phyloP scores from a whole-genome alignment of 768 basidiomycete genomes.

The Suillus lakei region DNA sequence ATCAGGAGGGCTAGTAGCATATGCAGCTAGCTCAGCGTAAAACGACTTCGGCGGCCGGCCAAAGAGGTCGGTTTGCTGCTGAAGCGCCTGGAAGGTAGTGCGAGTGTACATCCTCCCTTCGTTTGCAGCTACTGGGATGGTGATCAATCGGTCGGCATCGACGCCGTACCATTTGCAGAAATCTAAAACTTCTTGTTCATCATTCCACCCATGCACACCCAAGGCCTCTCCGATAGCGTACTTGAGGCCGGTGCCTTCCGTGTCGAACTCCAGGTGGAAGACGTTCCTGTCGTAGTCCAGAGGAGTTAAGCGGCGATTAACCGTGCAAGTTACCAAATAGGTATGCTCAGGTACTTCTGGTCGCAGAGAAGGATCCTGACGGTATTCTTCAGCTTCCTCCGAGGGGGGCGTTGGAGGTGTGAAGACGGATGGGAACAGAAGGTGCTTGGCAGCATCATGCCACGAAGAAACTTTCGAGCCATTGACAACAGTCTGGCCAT shows the following conservation, averaged over 20 bases:
- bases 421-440: constrained; percentile 87
- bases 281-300: constrained; percentile 97
- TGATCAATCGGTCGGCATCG: constrained; percentile 77
- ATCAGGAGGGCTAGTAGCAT: constrained; percentile 73
- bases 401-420: constrained; percentile 47
- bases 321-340: constrained; percentile 90
- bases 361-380: constrained; percentile 72
- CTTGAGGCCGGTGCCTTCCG: constrained; percentile 88
- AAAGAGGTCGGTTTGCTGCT: constrained; percentile 96
- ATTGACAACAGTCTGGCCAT: constrained; percentile 61
- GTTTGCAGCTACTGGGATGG: constrained; percentile 71
- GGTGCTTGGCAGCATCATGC: constrained; percentile 87
- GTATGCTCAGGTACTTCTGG: constrained; percentile 91
- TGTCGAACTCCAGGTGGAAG: constrained; percentile 97
- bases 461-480: constrained; percentile 68
- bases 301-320: constrained; percentile 94
- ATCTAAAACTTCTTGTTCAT: constrained; percentile 81
- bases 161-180: constrained; percentile 95
- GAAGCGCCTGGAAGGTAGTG: constrained; percentile 93
- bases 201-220: constrained; percentile 98
- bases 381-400: constrained; percentile 45
- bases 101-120: constrained; percentile 84
- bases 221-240: constrained; percentile 97
- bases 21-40: constrained; percentile 83
- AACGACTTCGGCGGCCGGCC: constrained; percentile 96